Evolutionary conservation across 176 grass and related monocot genomes (phyloP).

Genomic region (Eleusine indica): DNA sequence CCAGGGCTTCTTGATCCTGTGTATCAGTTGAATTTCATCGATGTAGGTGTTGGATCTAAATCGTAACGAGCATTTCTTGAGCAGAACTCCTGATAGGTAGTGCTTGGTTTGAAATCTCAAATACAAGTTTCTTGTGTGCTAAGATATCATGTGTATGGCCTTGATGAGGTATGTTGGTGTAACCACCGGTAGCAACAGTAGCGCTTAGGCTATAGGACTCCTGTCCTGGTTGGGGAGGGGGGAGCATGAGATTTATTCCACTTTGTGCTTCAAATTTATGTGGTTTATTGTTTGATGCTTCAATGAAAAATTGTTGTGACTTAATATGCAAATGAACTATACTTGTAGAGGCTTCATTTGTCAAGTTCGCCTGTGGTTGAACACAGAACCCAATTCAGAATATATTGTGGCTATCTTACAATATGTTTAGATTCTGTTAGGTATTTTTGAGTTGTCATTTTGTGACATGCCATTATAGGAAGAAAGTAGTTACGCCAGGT

Average conservation of each 20-base stretch:
- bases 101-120: not conserved
- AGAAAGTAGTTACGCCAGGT: conserved; percentile 21
- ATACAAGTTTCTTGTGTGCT: not conserved
- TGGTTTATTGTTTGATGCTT: conserved; percentile 25
- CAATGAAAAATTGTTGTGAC: not conserved
- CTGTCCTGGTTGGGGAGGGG: not conserved
- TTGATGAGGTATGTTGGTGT: not conserved
- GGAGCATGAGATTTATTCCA: not conserved
- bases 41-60: not conserved
- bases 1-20: not conserved
- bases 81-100: not conserved
- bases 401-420: not conserved
- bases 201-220: conserved; percentile 16
- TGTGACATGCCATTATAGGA: not conserved
- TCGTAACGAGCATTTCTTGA: not conserved
- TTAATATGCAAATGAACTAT: conserved; percentile 21
- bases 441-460: conserved; percentile 12
- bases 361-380: not conserved
- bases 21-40: not conserved
- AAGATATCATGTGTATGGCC: not conserved
- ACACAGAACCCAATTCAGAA: not conserved
- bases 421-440: conserved; percentile 14
- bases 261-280: conserved; percentile 5
- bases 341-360: not conserved
- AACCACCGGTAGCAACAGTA: not conserved